Base-by-base conservation (phyloP, 1,139 yeast genomes). In the Geotrichum australiense region DNA sequence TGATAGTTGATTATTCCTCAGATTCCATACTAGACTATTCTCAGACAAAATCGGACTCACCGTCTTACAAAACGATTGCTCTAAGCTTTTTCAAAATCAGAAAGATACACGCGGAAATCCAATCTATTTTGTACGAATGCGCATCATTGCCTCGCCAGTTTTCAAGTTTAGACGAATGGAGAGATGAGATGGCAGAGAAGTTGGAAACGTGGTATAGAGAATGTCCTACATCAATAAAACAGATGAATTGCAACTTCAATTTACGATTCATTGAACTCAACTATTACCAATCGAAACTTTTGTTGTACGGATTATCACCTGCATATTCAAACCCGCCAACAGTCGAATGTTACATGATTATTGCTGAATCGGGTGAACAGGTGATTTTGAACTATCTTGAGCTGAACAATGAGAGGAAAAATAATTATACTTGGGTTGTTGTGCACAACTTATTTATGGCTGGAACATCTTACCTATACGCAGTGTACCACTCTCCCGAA, bases 381-480 rank as follows among this genome's bases (percentile, higher is more conserved):
- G 72, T 85, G 31, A 79, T 86, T 42, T 66, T 69, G 35, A 72
- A 78, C 33, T 87, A 84, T 58, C 65, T 72, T 36, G 74, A 71
- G 39, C 64, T 86, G 33, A 74, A 74, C 50, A 61, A 65, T 16
- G 70, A 70, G 25, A 75, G 74, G 51, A 69, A 75, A 36, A 71
- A 86, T 48, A 86, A 86, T 58, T 87, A 83, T 61, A 85, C 96
- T 0, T 87, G 96, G 96, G 91, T 89, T 1, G 94, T 94, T 0
- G 91, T 86, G 1, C 94, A 86, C 58, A 86, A 85, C 58, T 65
- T 85, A 43, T 85, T 85, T 57, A 80, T 83, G 81, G 91, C 95
- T 0, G 94, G 94, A 0, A 81, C 91, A 16, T 81, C 94, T 2
- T 85, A 78, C 53, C 66, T 86, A 34, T 86, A 82, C 57, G 73